Evolutionary conservation across 148 eudicot species (phyloP).

Genomic region (Rhododendron molle): DNA sequence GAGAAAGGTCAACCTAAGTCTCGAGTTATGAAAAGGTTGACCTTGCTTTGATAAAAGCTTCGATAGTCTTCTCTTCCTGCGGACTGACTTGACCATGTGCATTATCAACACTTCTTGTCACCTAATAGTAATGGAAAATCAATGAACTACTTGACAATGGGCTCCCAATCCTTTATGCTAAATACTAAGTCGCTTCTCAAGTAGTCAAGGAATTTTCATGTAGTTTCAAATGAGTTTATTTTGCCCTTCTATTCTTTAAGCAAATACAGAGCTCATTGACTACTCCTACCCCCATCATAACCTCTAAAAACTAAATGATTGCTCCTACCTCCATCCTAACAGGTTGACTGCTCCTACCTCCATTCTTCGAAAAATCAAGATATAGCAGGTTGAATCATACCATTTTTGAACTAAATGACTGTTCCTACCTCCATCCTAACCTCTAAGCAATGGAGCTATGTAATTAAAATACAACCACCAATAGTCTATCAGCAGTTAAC

Average conservation of each 20-base stretch:
- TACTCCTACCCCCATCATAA: not conserved
- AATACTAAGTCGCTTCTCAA: not conserved
- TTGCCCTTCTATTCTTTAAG: not conserved
- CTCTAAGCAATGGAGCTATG: no score
- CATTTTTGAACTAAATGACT: no score
- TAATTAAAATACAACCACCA: no score
- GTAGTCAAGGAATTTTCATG: no score
- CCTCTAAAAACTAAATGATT: not conserved
- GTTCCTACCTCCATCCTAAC: no score
- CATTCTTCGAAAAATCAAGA: no score
- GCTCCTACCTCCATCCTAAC: no score
- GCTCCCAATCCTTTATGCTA: not conserved
- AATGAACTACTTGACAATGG: not conserved
- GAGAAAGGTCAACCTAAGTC: not conserved
- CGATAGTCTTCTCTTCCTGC: slow-evolving; percentile 63
- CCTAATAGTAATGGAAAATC: slow-evolving; percentile 30
- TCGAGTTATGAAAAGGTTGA: slow-evolving; percentile 10
- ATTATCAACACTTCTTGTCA: slow-evolving; percentile 69
- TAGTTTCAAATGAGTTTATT: not conserved
- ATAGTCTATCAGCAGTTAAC: not conserved
- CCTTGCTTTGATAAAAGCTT: slow-evolving; percentile 82
- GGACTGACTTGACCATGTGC: slow-evolving; percentile 48
- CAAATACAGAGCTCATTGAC: not conserved
- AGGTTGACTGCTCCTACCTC: no score
- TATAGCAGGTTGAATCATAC: no score